Evolutionary conservation across 257 asterid genomes (phyloP).

Genomic region (Solanum paucissectum): DNA sequence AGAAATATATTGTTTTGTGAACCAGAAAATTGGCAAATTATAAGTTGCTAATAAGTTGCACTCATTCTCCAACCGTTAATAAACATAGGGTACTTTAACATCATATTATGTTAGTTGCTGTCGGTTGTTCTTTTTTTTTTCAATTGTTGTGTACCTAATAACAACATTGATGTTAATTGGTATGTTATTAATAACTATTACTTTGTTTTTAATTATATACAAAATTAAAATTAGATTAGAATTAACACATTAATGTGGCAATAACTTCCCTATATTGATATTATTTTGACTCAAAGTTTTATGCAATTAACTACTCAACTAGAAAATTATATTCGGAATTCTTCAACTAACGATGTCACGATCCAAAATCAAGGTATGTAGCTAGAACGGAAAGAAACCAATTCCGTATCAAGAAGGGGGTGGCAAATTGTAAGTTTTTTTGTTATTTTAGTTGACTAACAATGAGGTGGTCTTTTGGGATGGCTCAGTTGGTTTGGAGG

Average conservation of each 20-base stretch:
- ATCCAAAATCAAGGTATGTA: not conserved
- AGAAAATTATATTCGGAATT: not conserved
- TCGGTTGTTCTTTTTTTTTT: slow-evolving; percentile 9
- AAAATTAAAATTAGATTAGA: not conserved
- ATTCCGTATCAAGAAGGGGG: not conserved
- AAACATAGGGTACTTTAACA: not conserved
- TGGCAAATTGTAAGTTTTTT: not conserved
- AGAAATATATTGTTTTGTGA: not conserved
- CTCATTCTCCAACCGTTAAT: slow-evolving; percentile 6
- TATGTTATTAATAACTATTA: not conserved
- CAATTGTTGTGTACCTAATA: not conserved
- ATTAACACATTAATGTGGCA: not conserved
- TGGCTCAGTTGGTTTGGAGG: not conserved
- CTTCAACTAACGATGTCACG: not conserved
- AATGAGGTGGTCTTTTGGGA: not conserved
- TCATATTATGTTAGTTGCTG: slow-evolving; percentile 22
- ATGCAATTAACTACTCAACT: not conserved
- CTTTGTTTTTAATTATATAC: not conserved
- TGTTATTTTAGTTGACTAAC: not conserved
- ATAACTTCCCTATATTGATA: not conserved
- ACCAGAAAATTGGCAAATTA: not conserved
- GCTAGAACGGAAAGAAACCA: not conserved
- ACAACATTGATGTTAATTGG: slow-evolving; percentile 2
- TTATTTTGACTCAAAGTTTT: not conserved
- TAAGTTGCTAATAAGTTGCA: slow-evolving; percentile 6